Evolutionary conservation across 208 protist genomes (phyloP), one percentile per base, ranked within the genome.

Genomic region (Eutreptiella sp.): DNA sequence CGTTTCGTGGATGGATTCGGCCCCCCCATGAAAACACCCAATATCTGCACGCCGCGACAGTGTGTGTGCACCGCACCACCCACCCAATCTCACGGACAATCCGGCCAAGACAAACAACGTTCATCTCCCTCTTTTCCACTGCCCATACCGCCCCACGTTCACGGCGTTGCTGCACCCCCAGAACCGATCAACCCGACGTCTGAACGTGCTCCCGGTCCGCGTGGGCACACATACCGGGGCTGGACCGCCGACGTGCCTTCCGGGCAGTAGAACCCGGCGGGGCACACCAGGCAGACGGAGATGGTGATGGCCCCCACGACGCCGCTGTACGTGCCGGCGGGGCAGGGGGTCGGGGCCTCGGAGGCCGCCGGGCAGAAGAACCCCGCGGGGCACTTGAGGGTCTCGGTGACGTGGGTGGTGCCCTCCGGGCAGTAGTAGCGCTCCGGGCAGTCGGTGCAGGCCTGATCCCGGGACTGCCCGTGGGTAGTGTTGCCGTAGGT

Each of bases 401-500:
- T 52, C 19, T 41, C 66, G 21, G 4, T 53, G 4, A 0, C 29
- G n/a, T 66, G 38, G n/a, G 14, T 19, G n/a, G 70, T 58, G 5
- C 70, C 70, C 36, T 2, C 38, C n/a, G 67, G 26, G 36, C 70
- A 79, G 36, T 65, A 68, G 45, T 28, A 38, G 28, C 73, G 66
- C 1, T 46, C 57, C 3, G 68, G 39, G 41, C 73, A 79, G 3
- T 21, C 23, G 5, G 21, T 21, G 38, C 60, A 66, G 3, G 55
- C 28, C 46, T 62, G 46, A 39, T 64, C 29, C 14, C 23, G 29
- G 27, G 55, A 65, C 28, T 65, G 23, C n/a, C 54, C 53, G 19
- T 63, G 7, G 14, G 55, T 62, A 19, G 48, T 63, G 33, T 62
- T 62, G 14, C 55, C 55, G 33, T 62, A 62, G 9, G 64, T 72